Evolutionary conservation across 2,329 filamentous ascomycete species (phyloP), one percentile per base, ranked within the genome.

Genomic region (Hypoxylon sp.): DNA sequence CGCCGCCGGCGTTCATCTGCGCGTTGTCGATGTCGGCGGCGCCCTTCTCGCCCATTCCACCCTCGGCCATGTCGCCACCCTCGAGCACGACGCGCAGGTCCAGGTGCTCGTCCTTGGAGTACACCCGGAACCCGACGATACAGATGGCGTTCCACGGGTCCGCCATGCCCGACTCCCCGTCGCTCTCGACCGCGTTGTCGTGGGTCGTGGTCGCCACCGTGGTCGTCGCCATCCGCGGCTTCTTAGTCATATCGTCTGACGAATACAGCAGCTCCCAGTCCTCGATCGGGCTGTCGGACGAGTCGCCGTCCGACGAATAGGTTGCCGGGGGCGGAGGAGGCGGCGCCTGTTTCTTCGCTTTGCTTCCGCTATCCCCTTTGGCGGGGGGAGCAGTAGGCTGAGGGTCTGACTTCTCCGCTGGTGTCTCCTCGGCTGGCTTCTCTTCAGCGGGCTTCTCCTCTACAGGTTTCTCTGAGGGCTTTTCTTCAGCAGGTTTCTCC

Each of bases 191-290:
- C 6, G 56, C 63, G 11, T 72, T 60, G 10, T 72, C 72, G 10
- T 62, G 72, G 24, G 60, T 74, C 1, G 63, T 65, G 11, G 75
- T 54, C 3, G 69, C 47, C 2, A 70, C 43, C 6, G 67, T 48
- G 1, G 71, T 48, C 1, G 77, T 75, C 1, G 76, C 72, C 43
- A 79, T 72, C 15, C 81, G 79, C 4, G 82, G 84, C 72, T 84
- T 84, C 57, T 82, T 81, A 0, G 81, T 79, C 74, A 85, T 82
- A 68, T 89, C 85, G 65, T 88, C 86, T 52, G 81, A 82, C 61
- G 82, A 85, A 73, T 87, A 88, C 26, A 87, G 78, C 66, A 83
- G 80, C 67, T 88, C 85, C 80, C 82, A 88, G 63, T 88, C 86
- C 34, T 83, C 81, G 1, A 88, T 79, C 0, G 87, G 87, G 6